These are phyloP conservation scores for Meredithiella fracta DNA, from an alignment of 2,329 filamentous ascomycete genomes.

Conservation along the genomic window DNA sequence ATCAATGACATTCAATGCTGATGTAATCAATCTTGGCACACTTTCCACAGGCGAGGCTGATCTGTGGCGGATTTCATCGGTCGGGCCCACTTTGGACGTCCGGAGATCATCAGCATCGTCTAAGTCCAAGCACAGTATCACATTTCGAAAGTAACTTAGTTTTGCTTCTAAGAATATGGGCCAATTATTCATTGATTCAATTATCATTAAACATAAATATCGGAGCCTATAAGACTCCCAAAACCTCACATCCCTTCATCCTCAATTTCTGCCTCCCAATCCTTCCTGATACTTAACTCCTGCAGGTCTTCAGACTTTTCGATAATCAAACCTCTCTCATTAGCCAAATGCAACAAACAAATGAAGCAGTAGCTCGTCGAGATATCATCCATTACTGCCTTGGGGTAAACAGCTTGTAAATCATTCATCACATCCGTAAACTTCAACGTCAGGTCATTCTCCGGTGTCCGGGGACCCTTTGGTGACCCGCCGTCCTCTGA, in stretches of 20 bases:
- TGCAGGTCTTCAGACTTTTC: slow-evolving; percentile 42
- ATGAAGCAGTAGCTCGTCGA: slow-evolving; percentile 92
- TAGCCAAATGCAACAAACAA: slow-evolving; percentile 74
- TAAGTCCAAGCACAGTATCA: background rate
- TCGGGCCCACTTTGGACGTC: background rate
- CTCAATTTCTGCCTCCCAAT: slow-evolving; percentile 42
- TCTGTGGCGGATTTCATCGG: background rate
- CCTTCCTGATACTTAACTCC: slow-evolving; percentile 45
- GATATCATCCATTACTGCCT: slow-evolving; percentile 77
- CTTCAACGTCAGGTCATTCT: slow-evolving; percentile 42
- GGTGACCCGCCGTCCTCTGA: slow-evolving; percentile 19
- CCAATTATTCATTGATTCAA: background rate
- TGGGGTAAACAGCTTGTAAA: slow-evolving; percentile 70
- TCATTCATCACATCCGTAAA: slow-evolving; percentile 90
- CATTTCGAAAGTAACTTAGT: background rate
- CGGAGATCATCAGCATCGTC: background rate
- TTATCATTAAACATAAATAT: slow-evolving; percentile 2
- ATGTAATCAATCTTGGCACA: background rate
- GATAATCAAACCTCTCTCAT: slow-evolving; percentile 77
- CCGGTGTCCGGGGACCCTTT: slow-evolving; percentile 1
- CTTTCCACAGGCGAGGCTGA: background rate
- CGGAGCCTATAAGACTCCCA: slow-evolving; percentile 31
- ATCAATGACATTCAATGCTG: background rate
- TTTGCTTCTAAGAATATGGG: too few species aligned
- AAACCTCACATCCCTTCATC: slow-evolving; percentile 34